These are phyloP conservation scores for Chaetomiaceae sp. DNA, from an alignment of 2,329 filamentous ascomycete genomes.

Conservation along the genomic window DNA sequence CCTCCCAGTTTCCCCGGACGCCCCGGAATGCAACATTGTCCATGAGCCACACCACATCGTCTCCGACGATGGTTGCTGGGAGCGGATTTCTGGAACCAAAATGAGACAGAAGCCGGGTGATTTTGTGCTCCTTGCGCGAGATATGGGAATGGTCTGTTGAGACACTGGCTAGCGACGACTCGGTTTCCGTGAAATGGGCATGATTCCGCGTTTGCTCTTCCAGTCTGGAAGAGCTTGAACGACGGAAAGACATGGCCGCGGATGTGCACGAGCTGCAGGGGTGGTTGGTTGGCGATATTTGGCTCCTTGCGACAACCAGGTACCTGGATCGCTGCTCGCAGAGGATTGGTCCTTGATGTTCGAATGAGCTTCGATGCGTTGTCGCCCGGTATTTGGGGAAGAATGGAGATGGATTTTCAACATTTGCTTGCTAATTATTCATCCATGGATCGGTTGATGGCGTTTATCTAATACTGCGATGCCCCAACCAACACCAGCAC, in stretches of 20 bases:
- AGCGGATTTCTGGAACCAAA: constrained; percentile 53
- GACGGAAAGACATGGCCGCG: constrained; percentile 1
- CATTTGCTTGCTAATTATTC: too few relatives aligned
- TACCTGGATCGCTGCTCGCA: too few relatives aligned
- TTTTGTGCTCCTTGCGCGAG: constrained; percentile 25
- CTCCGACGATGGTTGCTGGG: constrained; percentile 52
- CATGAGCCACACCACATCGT: constrained; percentile 79
- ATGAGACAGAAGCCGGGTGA: constrained; percentile 43
- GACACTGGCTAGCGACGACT: constrained; percentile 40
- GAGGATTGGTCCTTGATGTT: too few relatives aligned
- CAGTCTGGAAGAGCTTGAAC: background rate
- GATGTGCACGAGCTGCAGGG: too few relatives aligned
- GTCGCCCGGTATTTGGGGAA: too few relatives aligned
- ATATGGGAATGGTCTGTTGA: constrained; percentile 9
- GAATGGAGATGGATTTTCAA: too few relatives aligned
- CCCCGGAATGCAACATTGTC: constrained; percentile 79
- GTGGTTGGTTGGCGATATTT: too few relatives aligned
- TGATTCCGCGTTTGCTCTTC: constrained; percentile 41
- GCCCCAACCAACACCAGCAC: too few relatives aligned
- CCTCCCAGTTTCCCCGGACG: constrained; percentile 57
- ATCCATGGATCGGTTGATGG: too few relatives aligned
- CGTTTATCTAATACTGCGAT: too few relatives aligned
- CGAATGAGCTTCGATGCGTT: too few relatives aligned
- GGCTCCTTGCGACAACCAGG: too few relatives aligned
- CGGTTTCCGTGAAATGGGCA: constrained; percentile 46